Evolutionary conservation across 441 rosid genomes (phyloP), one percentile per base, ranked within the genome.

Genomic region (Pelargonium cotyledonis): DNA sequence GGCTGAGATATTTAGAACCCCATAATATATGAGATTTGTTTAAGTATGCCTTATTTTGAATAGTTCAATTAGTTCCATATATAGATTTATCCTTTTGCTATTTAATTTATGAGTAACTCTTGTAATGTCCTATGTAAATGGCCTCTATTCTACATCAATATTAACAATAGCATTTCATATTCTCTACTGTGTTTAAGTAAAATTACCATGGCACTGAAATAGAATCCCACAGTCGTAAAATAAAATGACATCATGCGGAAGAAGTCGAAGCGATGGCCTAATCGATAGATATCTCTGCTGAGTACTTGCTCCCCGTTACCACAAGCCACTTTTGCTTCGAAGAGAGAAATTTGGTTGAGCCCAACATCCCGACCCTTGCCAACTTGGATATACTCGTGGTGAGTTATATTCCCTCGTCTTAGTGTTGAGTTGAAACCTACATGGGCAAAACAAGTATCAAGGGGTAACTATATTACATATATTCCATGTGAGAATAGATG

Each of bases 261-360:
- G 79, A 94, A 94, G 82, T 94, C 97, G 47, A 94, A 91, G 14
- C 98, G 93, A 79, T 91, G 97, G 66, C 98, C 98, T 62, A 94
- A 75, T 73, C 97, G 85, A 70, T 94, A 89, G 79, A 94, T 80
- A 76, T 94, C 98, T 75, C 97, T 79, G 82, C 98, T 94, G 67
- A 94, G 85, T 71, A 83, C 79, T 80, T 94, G 98, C 78, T 94
- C 98, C 38, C 97, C 98, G 63, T 94, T 93, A 15, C 98, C 98
- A 72, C 96, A 89, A 58, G 98, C 98, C 44, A 94, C 95, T 81
- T 76, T 76, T 21, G 76, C 79, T 65, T 76, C 79, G 47, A 76
- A 76, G 51, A 76, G 69, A 15, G 79, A 76, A 26, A 76, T 76
- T 49, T 76, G 79, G 64, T 76, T 76, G 63, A 76, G 68, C 55